Evolutionary conservation across 202 grass and related monocot genomes (phyloP).

Genomic region (Schoenoplectus triqueter): DNA sequence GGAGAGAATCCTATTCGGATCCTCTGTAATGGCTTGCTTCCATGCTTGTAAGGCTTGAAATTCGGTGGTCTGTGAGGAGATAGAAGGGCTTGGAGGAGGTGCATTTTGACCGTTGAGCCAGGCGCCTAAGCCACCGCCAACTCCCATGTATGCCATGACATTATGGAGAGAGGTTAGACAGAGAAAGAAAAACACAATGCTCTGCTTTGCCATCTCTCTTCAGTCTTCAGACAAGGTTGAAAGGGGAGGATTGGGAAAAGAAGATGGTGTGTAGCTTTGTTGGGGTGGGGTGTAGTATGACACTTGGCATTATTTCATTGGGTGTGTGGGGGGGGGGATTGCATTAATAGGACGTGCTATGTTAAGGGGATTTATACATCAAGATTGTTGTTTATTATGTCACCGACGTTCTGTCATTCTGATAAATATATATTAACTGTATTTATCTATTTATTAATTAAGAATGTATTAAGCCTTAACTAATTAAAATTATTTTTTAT

Average conservation of each 20-base stretch:
- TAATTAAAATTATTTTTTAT: too few species aligned
- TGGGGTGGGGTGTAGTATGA: neutral
- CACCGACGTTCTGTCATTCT: too few species aligned
- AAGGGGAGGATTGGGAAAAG: constrained; percentile 24
- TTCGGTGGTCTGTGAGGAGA: constrained; percentile 37
- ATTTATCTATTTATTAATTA: too few species aligned
- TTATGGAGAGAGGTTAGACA: constrained; percentile 38
- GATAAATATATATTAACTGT: too few species aligned
- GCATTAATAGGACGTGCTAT: constrained; percentile 21
- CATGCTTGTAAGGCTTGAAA: constrained; percentile 72
- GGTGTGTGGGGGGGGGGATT: neutral
- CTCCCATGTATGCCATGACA: constrained; percentile 46
- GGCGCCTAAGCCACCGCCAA: constrained; percentile 53
- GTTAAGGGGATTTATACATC: constrained; percentile 14
- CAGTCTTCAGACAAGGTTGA: neutral
- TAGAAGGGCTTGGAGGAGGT: constrained; percentile 12
- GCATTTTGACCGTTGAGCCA: constrained; percentile 57
- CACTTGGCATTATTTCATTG: constrained; percentile 15
- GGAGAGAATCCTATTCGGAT: constrained; percentile 55
- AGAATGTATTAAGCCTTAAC: too few species aligned
- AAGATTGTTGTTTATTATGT: neutral
- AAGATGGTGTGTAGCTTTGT: constrained; percentile 27
- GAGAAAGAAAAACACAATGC: constrained; percentile 37
- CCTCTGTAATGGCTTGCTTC: constrained; percentile 68
- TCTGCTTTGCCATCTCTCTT: constrained; percentile 34